A percentile compares a stretch with the other conserved stretches of the same genome.
Conservation (phyloP, 1,139 yeast species). For the Citeromyces hawaiiensis region DNA sequence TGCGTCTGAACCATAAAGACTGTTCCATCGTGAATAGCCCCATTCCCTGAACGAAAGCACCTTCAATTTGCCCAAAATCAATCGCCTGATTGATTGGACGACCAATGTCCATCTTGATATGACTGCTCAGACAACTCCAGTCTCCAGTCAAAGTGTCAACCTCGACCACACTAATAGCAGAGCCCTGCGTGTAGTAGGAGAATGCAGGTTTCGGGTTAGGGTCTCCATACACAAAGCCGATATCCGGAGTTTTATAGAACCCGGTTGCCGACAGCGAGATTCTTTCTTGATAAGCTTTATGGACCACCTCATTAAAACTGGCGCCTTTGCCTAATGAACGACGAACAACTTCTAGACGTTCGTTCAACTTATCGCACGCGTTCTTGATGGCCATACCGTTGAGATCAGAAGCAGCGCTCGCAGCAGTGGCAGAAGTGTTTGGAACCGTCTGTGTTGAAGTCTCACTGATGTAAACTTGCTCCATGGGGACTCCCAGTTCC, state of each 20-base stretch:
- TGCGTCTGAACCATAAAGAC: conserved; percentile 25
- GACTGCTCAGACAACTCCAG: conserved; percentile 25
- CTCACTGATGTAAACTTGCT: conserved; percentile 24
- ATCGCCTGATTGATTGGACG: conserved; percentile 31
- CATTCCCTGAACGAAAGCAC: conserved; percentile 32
- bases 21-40: conserved; percentile 33
- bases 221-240: conserved; percentile 25
- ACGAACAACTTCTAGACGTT: conserved; percentile 22
- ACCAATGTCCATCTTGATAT: conserved; percentile 32
- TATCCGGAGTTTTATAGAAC: conserved; percentile 32
- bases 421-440: conserved; percentile 31
- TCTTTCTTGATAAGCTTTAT: conserved; percentile 26
- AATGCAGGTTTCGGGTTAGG: conserved; percentile 27
- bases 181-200: conserved; percentile 29
- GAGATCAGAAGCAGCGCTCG: conserved; percentile 29
- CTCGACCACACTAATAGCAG: conserved; percentile 25
- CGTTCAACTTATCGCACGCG: conserved; percentile 28
- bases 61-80: conserved; percentile 34
- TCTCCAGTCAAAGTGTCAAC: conserved; percentile 31
- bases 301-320: conserved; percentile 22
- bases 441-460: conserved; percentile 30
- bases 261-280: conserved; percentile 32
- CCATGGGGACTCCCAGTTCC: conserved; percentile 24
- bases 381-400: conserved; percentile 31
- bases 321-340: conserved; percentile 21